Percentiles rank a stretch among this genome's conserved stretches.
phyloP scores from a whole-genome alignment of 495 filamentous ascomycete species.

The Ascobolus immersus region DNA sequence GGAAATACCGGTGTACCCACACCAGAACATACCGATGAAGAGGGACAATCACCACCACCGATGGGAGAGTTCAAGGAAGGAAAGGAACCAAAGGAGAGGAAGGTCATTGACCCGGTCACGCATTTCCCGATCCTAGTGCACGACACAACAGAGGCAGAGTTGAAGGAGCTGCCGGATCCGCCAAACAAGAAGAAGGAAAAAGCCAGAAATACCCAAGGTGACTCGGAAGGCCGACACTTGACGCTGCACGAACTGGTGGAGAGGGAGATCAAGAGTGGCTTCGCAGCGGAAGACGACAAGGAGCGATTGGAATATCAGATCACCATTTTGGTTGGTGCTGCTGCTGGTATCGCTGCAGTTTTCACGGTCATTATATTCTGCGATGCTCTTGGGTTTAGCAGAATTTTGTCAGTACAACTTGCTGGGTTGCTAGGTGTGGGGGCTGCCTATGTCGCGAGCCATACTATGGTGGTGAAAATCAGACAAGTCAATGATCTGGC shows the following conservation, averaged over 20 bases:
- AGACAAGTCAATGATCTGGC: not conserved
- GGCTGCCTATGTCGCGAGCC: not conserved
- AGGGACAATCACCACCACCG: too few species aligned
- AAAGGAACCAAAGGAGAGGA: too few species aligned
- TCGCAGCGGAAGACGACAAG: not conserved
- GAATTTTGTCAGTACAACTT: not conserved
- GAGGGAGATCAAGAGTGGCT: constrained; percentile 1
- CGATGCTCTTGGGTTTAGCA: too few species aligned
- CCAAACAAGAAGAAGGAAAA: constrained; percentile 22
- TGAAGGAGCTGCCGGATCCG: constrained; percentile 25
- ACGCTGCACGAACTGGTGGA: constrained; percentile 30
- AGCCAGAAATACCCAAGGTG: constrained; percentile 22
- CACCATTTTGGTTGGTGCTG: not conserved
- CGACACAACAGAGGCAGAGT: constrained; percentile 34
- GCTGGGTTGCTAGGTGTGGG: not conserved
- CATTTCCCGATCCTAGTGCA: constrained; percentile 39
- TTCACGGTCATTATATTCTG: too few species aligned
- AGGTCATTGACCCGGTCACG: constrained; percentile 50
- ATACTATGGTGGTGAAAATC: not conserved
- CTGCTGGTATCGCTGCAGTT: not conserved
- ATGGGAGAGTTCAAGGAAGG: too few species aligned
- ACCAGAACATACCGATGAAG: too few species aligned
- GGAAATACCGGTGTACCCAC: too few species aligned
- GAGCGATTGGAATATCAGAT: not conserved
- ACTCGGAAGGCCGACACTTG: constrained; percentile 22